Evolutionary conservation across 495 filamentous ascomycete species (phyloP), one percentile per base, ranked within the genome.

Genomic region (Trichocladium antarcticum): DNA sequence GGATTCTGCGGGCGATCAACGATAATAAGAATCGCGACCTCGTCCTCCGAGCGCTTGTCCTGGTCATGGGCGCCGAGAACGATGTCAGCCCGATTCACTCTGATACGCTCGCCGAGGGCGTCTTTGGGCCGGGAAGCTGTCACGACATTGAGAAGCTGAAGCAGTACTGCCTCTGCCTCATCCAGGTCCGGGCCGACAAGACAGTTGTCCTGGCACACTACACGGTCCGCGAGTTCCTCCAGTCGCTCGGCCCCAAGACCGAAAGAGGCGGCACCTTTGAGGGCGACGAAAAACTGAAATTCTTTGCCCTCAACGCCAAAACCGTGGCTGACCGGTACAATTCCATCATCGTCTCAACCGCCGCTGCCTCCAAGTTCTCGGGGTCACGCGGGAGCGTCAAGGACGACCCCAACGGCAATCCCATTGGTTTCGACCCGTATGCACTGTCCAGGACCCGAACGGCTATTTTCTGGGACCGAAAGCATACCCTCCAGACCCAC

Each of bases 1-100:
- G 57, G 8, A 67, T 72, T 5, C 57, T 74, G 21, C 11, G 48
- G 1, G 40, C 16, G 6, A 65, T 72, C 14, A n/a, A n/a, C n/a
- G 37, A 17, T 0, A 4, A 50, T 1, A 54, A 65, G 22, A 40
- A 67, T 6, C 56, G 51, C 17, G 45, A 51, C 10, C 52, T 64
- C 37, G 60, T 61, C 24, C 12, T 17, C 12, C 27, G 34, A 1
- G 38, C 40, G 5, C 17, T 56, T 1, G 44, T 29, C n/a, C 27
- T 47, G 10, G 37, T 51, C 36, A 12, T 51, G 17, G 43, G 24
- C 37, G 28, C 35, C 17, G 5, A 6, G 22, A 32, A 29, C 3
- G 8, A 24, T 6, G 12, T 16, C 17, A 35, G 49, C 1, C 14
- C 19, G 7, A 44, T 47, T 14, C 24, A 15, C 16, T 22, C 35